These are phyloP conservation scores for Leccinum variicolor DNA, from an alignment of 768 basidiomycete genomes.

Conservation along the genomic window DNA sequence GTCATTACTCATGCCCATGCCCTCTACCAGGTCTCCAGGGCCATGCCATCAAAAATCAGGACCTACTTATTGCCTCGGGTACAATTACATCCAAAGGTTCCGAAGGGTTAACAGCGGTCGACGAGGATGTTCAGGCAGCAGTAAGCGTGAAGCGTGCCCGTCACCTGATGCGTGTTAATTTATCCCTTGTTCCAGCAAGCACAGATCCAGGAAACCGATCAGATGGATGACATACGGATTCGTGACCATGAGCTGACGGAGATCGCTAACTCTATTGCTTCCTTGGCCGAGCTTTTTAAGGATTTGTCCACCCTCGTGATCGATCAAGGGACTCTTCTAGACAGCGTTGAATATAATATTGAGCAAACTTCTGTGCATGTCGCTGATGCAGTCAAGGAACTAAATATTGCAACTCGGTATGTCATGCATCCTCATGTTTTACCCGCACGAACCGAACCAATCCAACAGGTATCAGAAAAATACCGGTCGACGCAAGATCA, in stretches of 20 bases:
- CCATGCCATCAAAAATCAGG: slow-evolving; percentile 96
- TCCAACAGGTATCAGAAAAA: slow-evolving; percentile 82
- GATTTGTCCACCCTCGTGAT: slow-evolving; percentile 92
- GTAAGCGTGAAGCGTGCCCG: slow-evolving; percentile 44
- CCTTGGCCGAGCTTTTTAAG: slow-evolving; percentile 93
- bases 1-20: slow-evolving; percentile 15
- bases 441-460: neutral
- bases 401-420: slow-evolving; percentile 78
- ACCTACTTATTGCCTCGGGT: slow-evolving; percentile 87
- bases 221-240: slow-evolving; percentile 39
- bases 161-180: slow-evolving; percentile 12
- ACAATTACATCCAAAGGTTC: slow-evolving; percentile 77
- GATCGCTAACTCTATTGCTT: slow-evolving; percentile 88
- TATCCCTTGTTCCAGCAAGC: slow-evolving; percentile 26
- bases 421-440: slow-evolving; percentile 23
- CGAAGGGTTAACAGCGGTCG: slow-evolving; percentile 79
- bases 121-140: slow-evolving; percentile 87
- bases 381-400: slow-evolving; percentile 79
- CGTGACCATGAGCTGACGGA: slow-evolving; percentile 76
- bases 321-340: slow-evolving; percentile 95
- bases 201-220: slow-evolving; percentile 36
- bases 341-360: slow-evolving; percentile 97
- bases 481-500: slow-evolving; percentile 89
- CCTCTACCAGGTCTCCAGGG: slow-evolving; percentile 78
- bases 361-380: slow-evolving; percentile 85